These are phyloP conservation scores for Nematodospora valgi DNA, from an alignment of 805 yeast genomes.

Conservation along the genomic window DNA sequence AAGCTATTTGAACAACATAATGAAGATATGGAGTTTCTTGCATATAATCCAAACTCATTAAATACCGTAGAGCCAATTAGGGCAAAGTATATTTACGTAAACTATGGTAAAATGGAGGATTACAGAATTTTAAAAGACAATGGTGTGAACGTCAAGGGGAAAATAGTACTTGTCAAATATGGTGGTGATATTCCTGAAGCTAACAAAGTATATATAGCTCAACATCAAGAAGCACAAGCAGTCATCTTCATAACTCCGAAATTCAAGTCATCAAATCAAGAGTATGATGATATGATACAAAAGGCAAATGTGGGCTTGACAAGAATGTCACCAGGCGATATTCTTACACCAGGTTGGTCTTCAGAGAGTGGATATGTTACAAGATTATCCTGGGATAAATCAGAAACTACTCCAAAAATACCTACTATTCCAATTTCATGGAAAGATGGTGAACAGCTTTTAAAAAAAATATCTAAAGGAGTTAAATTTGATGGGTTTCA, in stretches of 20 bases:
- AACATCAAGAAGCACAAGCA: slow-evolving; percentile 56
- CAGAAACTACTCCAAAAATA: slow-evolving; percentile 59
- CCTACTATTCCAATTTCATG: slow-evolving; percentile 79
- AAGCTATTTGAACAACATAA: slow-evolving; percentile 30
- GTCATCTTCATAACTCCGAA: slow-evolving; percentile 56
- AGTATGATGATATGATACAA: slow-evolving; percentile 44
- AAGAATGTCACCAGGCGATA: slow-evolving; percentile 70
- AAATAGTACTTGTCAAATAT: slow-evolving; percentile 59
- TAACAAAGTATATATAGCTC: slow-evolving; percentile 47
- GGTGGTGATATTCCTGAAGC: slow-evolving; percentile 42
- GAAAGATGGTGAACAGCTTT: slow-evolving; percentile 51
- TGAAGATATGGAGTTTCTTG: slow-evolving; percentile 36
- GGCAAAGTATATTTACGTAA: slow-evolving; percentile 58
- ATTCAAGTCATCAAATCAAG: slow-evolving; percentile 12
- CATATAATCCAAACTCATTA: slow-evolving; percentile 67
- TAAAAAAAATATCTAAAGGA: slow-evolving; percentile 33
- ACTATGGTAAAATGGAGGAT: slow-evolving; percentile 63
- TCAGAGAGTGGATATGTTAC: slow-evolving; percentile 37
- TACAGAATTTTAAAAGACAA: slow-evolving; percentile 36
- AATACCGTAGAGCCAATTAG: slow-evolving; percentile 49
- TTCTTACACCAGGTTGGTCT: slow-evolving; percentile 75
- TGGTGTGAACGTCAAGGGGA: slow-evolving; percentile 40
- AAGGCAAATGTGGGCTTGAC: slow-evolving; percentile 56
- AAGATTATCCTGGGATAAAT: slow-evolving; percentile 41
- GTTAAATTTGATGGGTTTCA: slow-evolving; percentile 23